phyloP scores from a whole-genome alignment of 176 grass and related monocot species.

The Cocos nucifera region DNA sequence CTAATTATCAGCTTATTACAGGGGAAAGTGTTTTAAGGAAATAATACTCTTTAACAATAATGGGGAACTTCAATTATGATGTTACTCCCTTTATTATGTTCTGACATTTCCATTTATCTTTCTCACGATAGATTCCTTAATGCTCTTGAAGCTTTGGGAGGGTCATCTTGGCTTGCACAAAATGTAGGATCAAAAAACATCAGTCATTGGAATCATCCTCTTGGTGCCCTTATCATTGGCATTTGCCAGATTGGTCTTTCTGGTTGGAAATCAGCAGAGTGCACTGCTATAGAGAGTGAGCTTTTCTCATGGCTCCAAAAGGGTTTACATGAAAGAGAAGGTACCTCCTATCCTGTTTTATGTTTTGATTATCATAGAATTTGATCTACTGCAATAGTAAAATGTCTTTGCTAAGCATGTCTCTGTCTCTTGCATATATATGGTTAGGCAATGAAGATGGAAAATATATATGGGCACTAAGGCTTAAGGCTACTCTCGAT shows the following conservation, averaged over 20 bases:
- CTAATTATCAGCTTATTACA: too few species aligned
- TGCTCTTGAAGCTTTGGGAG: conserved; percentile 69
- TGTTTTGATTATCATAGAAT: too few species aligned
- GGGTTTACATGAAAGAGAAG: conserved; percentile 75
- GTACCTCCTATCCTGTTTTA: conserved; percentile 27
- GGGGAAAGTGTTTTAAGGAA: too few species aligned
- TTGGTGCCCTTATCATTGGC: conserved; percentile 74
- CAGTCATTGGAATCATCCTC: conserved; percentile 47
- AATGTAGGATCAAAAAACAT: conserved; percentile 41
- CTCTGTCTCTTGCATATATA: conserved; percentile 19
- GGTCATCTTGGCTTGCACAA: conserved; percentile 53
- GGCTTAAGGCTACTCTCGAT: conserved; percentile 90
- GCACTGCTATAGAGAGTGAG: conserved; percentile 71
- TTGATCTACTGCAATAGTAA: too few species aligned
- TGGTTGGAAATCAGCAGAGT: conserved; percentile 78
- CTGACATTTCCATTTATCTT: conserved; percentile 8
- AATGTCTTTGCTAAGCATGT: neutral
- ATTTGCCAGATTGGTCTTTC: conserved; percentile 72
- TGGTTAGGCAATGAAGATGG: conserved; percentile 66
- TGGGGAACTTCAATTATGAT: too few species aligned
- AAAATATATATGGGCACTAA: conserved; percentile 75
- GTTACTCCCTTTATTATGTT: neutral
- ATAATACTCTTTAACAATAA: too few species aligned
- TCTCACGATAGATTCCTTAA: conserved; percentile 50
- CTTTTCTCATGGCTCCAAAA: conserved; percentile 72